A percentile compares a stretch with the other conserved stretches of the same genome.
phyloP scores from a whole-genome alignment of 1,284 basidiomycete genomes.

The Tremellales sp. region DNA sequence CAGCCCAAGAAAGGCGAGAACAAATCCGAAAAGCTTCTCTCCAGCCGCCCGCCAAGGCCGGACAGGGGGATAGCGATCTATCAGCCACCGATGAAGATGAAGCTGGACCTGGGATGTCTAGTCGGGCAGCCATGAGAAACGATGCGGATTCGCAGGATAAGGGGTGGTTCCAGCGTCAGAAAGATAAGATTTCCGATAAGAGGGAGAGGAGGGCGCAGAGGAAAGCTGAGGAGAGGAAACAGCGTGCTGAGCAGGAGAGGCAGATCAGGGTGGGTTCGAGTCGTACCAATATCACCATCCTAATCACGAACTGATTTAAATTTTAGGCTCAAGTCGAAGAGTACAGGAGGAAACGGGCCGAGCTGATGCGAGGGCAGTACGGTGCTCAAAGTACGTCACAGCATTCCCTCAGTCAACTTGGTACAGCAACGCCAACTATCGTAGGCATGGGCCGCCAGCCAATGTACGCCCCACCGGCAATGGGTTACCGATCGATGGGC shows the following conservation, averaged over 20 bases:
- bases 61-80: background rate
- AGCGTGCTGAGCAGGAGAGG: conserved; percentile 19
- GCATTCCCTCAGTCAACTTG: too few relatives aligned
- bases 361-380: conserved; percentile 27
- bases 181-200: conserved; percentile 42
- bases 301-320: background rate
- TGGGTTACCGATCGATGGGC: background rate
- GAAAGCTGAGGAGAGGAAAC: conserved; percentile 24
- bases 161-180: conserved; percentile 39
- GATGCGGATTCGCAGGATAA: conserved; percentile 13
- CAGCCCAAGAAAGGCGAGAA: conserved; percentile 22
- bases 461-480: background rate
- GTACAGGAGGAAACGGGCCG: conserved; percentile 30
- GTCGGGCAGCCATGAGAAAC: background rate
- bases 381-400: background rate
- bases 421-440: background rate
- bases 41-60: background rate
- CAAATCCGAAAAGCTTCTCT: background rate
- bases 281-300: background rate
- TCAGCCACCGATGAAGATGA: conserved; percentile 2
- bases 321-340: conserved; percentile 22
- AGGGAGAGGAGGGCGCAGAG: conserved; percentile 37
- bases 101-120: background rate
- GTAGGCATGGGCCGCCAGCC: too few relatives aligned
- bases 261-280: background rate